Evolutionary conservation across 352 stramenopile species (phyloP).

Genomic region (Globisporangium iwayamae): DNA sequence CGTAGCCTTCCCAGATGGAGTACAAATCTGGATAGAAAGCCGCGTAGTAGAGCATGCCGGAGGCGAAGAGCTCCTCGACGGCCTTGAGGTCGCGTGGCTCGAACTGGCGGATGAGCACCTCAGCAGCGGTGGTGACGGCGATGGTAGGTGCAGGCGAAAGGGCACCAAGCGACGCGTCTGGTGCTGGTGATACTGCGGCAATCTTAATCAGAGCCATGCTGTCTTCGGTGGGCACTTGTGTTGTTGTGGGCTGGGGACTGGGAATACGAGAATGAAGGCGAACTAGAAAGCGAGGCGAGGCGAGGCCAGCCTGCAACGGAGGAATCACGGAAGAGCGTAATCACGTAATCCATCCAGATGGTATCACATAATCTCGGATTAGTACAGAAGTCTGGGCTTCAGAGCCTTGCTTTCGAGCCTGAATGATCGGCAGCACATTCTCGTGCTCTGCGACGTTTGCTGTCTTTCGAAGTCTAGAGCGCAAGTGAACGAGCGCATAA

Average conservation of each 20-base stretch:
- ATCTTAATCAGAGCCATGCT: background rate
- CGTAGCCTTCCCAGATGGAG: constrained; percentile 3
- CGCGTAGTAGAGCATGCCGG: constrained; percentile 12
- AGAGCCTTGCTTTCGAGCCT: too few species aligned
- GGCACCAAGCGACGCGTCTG: too few species aligned
- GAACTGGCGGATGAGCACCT: constrained; percentile 24
- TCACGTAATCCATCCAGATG: constrained; percentile 1
- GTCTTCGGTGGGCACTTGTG: background rate
- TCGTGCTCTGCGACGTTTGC: background rate
- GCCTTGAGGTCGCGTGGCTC: constrained; percentile 19
- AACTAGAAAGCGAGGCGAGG: background rate
- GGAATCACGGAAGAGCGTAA: background rate
- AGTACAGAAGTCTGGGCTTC: background rate
- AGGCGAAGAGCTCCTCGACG: constrained; percentile 13
- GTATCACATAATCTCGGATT: background rate
- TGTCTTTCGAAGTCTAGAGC: background rate
- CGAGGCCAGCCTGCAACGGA: background rate
- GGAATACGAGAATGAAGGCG: background rate
- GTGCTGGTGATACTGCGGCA: background rate
- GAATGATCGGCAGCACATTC: too few species aligned
- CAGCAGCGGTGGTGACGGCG: background rate
- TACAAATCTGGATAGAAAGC: background rate
- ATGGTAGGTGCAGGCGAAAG: too few species aligned
- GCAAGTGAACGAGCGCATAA: background rate
- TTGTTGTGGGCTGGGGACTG: background rate